These are phyloP conservation scores for Tuber indicum DNA, from an alignment of 495 filamentous ascomycete genomes.

Conservation along the genomic window DNA sequence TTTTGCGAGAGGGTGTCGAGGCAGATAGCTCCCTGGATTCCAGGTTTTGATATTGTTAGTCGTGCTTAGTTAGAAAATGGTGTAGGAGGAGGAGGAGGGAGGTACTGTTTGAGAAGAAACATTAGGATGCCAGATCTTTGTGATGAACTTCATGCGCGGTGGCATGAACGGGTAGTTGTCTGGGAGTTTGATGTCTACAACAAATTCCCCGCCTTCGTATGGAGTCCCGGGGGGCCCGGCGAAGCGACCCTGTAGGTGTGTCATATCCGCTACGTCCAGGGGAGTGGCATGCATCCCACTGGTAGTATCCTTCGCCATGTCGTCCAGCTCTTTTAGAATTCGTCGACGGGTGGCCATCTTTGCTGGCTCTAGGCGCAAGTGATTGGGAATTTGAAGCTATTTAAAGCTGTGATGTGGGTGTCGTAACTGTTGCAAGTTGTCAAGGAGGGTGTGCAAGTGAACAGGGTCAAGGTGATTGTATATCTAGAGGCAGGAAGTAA, in stretches of 20 bases:
- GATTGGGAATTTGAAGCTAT: background rate
- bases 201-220: slow-evolving; percentile 81
- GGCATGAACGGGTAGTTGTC: slow-evolving; percentile 89
- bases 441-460: background rate
- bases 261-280: slow-evolving; percentile 61
- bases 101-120: slow-evolving; percentile 88
- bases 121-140: slow-evolving; percentile 97
- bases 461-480: background rate
- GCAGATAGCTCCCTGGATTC: slow-evolving; percentile 80
- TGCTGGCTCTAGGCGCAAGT: slow-evolving; percentile 10
- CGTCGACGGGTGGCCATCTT: slow-evolving; percentile 77
- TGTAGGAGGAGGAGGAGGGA: slow-evolving; percentile 15
- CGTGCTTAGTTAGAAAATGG: background rate
- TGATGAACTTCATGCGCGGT: slow-evolving; percentile 86
- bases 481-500: background rate
- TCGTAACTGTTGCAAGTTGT: background rate
- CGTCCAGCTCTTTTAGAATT: slow-evolving; percentile 82
- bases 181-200: slow-evolving; percentile 80
- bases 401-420: background rate
- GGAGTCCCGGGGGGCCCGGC: slow-evolving; percentile 85
- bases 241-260: slow-evolving; percentile 77
- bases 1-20: slow-evolving; percentile 83
- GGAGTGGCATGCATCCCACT: slow-evolving; percentile 68
- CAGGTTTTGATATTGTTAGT: background rate
- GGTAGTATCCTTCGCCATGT: slow-evolving; percentile 70